Evolutionary conservation across 2,329 filamentous ascomycete species (phyloP).

Genomic region (Paecilomyces variotii): DNA sequence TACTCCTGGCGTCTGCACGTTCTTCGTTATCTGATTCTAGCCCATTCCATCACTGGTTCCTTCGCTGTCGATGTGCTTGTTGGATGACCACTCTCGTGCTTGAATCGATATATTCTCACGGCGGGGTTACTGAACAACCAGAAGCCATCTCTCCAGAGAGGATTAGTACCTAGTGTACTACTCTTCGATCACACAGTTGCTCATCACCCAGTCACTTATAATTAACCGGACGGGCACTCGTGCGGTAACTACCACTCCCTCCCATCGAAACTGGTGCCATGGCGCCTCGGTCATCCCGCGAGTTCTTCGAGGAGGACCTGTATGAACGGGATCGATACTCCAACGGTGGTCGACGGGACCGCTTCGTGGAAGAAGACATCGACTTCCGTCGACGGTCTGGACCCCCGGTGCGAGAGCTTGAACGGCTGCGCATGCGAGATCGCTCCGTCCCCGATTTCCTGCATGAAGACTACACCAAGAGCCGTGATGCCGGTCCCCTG

Average conservation of each 20-base stretch:
- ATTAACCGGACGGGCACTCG: neutral
- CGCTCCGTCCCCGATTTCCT: conserved; percentile 25
- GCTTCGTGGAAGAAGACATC: conserved; percentile 19
- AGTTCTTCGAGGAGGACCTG: conserved; percentile 22
- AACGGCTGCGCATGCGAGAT: conserved; percentile 33
- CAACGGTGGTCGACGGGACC: conserved; percentile 17
- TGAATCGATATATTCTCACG: neutral
- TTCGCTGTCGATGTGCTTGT: neutral
- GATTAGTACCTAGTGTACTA: neutral
- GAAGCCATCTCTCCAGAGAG: neutral
- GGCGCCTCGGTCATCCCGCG: conserved; percentile 22
- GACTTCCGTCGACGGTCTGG: conserved; percentile 22
- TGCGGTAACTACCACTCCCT: neutral
- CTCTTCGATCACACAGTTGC: neutral
- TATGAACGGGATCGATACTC: conserved; percentile 19
- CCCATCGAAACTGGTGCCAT: conserved; percentile 10
- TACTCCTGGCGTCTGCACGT: neutral
- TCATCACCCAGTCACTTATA: neutral
- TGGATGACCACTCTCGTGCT: neutral
- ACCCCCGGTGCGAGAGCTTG: conserved; percentile 37
- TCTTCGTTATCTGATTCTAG: neutral
- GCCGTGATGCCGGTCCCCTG: conserved; percentile 21
- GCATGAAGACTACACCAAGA: conserved; percentile 23
- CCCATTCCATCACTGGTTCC: neutral
- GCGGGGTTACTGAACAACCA: neutral